Evolutionary conservation across 2,329 filamentous ascomycete genomes (phyloP), one percentile per base, ranked within the genome.

Genomic region (Sporothrix curviconia): DNA sequence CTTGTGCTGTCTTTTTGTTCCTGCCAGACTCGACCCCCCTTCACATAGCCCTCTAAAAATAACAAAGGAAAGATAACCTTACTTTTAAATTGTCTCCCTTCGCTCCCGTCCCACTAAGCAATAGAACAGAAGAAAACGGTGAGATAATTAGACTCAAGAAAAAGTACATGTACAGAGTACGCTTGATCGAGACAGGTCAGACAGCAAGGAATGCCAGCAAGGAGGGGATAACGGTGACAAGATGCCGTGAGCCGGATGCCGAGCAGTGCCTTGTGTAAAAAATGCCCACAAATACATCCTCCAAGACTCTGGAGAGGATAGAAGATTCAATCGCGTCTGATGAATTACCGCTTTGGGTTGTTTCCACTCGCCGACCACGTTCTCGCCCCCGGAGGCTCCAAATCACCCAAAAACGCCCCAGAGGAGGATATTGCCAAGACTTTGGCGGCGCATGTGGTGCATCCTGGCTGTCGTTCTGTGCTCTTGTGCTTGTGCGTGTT

Each of bases 1-100:
- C 46, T 22, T 49, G 30, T 17, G 34, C 19, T 25, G 25, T 12
- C 47, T 28, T 25, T 37, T 19, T 15, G 19, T 19, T 25, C 34
- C 43, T 17, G 32, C n/a, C 28, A 22, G 15, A 25, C 19, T 37
- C 15, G 44, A 34, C 34, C 44, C 25, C 34, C 7, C 24, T 12
- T 17, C 28, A n/a, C 30, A n/a, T 5, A 14, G 3, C 46, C 28
- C 46, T 49, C 47, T 37, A 51, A 51, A 52, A 52, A 52, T 39
- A 52, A 42, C 36, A 39, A 40, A 32, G 36, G n/a, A 15, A 24
- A 52, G 24, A 52, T 52, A 52, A 42, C 49, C 49, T 52, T 52
- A 15, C 40, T 42, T 30, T n/a, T n/a, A n/a, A n/a, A n/a, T n/a
- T 42, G 36, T 40, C 25, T n/a, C 36, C 36, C 36, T 32, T 30